These are phyloP conservation scores for Entamoeba histolytica DNA, from an alignment of 208 protist genomes.

Conservation along the genomic window DNA sequence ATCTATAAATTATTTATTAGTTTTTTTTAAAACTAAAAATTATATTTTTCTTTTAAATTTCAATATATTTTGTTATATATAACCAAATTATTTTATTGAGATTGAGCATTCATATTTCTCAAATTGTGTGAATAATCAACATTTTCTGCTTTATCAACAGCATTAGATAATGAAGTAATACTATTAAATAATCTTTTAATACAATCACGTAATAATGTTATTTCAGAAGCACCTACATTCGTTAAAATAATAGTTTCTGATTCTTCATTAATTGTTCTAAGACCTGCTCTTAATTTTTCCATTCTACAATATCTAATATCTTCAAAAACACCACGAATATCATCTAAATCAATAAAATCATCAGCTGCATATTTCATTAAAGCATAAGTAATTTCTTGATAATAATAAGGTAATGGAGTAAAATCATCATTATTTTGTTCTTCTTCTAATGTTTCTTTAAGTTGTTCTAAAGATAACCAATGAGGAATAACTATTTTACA, in stretches of 20 bases:
- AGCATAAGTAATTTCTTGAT: not conserved
- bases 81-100: too few relatives aligned
- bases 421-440: not conserved
- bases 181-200: not conserved
- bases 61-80: too few relatives aligned
- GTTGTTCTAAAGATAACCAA: not conserved
- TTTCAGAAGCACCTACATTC: not conserved
- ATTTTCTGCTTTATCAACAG: not conserved
- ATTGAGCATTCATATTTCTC: too few relatives aligned
- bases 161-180: not conserved
- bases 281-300: not conserved
- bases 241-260: not conserved
- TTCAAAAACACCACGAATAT: not conserved
- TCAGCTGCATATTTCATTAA: not conserved
- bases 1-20: too few relatives aligned
- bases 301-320: not conserved
- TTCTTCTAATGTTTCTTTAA: not conserved
- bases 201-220: not conserved
- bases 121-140: too few relatives aligned
- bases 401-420: not conserved
- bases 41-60: too few relatives aligned
- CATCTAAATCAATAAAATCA: not conserved
- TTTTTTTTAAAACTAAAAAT: too few relatives aligned
- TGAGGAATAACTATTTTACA: not conserved
- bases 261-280: not conserved